These are phyloP conservation scores for Marsdenia floribunda DNA, from an alignment of 257 asterid species.

Conservation along the genomic window DNA sequence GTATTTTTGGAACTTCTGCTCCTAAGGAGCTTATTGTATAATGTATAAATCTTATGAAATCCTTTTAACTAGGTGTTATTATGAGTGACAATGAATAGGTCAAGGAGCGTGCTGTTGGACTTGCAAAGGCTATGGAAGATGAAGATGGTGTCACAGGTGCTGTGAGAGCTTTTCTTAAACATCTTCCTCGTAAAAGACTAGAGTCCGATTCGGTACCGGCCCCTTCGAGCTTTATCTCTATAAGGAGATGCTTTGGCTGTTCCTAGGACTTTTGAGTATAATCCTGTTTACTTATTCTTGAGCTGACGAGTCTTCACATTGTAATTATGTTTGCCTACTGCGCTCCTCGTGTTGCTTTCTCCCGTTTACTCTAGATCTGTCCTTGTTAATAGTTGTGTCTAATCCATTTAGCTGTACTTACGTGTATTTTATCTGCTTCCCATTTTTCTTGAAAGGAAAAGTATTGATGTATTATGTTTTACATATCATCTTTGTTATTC, in stretches of 20 bases:
- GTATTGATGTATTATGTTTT: not conserved
- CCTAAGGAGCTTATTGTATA: not conserved
- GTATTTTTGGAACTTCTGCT: constrained; percentile 27
- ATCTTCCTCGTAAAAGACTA: constrained; percentile 53
- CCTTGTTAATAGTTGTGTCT: constrained; percentile 7
- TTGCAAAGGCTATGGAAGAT: constrained; percentile 86
- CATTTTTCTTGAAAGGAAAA: not conserved
- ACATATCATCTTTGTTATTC: not conserved
- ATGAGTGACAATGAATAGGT: constrained; percentile 47
- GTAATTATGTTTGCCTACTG: constrained; percentile 8
- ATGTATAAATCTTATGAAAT: not conserved
- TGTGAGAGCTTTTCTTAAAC: constrained; percentile 84
- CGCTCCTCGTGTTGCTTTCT: not conserved
- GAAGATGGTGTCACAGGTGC: constrained; percentile 97
- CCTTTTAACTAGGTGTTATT: constrained; percentile 4
- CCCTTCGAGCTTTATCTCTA: constrained; percentile 46
- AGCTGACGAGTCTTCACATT: not conserved
- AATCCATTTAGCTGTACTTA: not conserved
- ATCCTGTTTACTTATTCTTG: not conserved
- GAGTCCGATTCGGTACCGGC: constrained; percentile 45
- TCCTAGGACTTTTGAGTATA: constrained; percentile 38
- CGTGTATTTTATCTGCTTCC: not conserved
- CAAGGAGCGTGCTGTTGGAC: constrained; percentile 74
- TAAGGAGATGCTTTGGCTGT: constrained; percentile 76
- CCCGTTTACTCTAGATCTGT: not conserved